phyloP scores from a whole-genome alignment of 2,329 filamentous ascomycete species.

The Karstenula rhodostoma region DNA sequence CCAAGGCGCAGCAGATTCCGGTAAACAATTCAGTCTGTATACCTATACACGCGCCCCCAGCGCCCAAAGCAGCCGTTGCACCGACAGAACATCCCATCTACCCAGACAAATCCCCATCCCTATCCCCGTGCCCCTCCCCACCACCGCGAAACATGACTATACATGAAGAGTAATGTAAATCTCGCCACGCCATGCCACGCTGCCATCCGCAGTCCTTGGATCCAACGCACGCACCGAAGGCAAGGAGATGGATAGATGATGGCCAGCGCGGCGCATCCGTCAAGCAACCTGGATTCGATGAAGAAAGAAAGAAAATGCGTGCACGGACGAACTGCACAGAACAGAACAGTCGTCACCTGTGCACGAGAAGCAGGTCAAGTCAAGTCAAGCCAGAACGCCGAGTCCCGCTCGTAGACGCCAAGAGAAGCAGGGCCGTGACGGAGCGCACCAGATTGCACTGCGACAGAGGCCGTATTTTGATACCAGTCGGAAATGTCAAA shows the following conservation, averaged over 20 bases:
- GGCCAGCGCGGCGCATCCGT: constrained; percentile 13
- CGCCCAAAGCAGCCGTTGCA: background rate
- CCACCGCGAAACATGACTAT: constrained; percentile 3
- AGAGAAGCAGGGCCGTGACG: constrained; percentile 24
- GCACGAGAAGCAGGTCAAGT: too few species aligned
- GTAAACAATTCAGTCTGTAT: constrained; percentile 12
- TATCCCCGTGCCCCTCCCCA: background rate
- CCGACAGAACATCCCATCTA: background rate
- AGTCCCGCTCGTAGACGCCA: constrained; percentile 20
- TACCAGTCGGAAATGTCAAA: constrained; percentile 14
- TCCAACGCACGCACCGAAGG: background rate
- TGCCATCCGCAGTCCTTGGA: constrained; percentile 1
- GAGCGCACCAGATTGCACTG: constrained; percentile 14
- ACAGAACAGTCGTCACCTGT: background rate
- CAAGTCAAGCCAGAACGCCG: constrained; percentile 27
- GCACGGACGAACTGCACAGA: constrained; percentile 10
- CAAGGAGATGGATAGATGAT: constrained; percentile 12
- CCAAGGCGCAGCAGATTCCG: background rate
- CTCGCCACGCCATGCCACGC: background rate
- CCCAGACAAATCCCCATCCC: background rate
- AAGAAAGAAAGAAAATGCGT: constrained; percentile 7
- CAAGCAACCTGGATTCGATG: constrained; percentile 2
- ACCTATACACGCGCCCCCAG: background rate
- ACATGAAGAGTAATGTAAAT: constrained; percentile 6
- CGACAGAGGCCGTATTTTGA: constrained; percentile 29